Evolutionary conservation across 371 early-diverging fungal genomes (phyloP), one percentile per base, ranked within the genome.

Genomic region (Lichtheimia ramosa): DNA sequence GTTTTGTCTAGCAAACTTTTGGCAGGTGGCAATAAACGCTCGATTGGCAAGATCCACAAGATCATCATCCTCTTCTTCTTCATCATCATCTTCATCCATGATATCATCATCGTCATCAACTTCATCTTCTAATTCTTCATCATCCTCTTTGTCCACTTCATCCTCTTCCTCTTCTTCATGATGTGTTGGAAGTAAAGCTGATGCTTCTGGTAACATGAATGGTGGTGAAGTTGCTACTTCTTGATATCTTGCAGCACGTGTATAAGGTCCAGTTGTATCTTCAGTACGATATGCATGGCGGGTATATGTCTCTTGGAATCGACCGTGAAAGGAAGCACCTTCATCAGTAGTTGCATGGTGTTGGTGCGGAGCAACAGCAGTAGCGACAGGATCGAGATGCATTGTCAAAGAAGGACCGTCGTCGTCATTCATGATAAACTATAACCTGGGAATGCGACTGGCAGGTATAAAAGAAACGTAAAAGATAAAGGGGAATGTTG

Each of bases 1-100:
- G 28, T 69, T 71, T 63, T 80, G 80, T 43, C 69, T 66, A 21
- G 80, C 69, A 49, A 80, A 74, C 56, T 80, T 80, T 48, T 80
- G 70, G 49, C 80, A 80, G 8, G 80, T 80, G 3, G 70, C 72
- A 50, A 72, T 69, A 57, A 80, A 80, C 5, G 75, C 73, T 28
- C 71, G 73, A 49, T 65, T 76, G 21, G 80, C 80, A 13, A 79
- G 42, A 56, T 77, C 68, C 18, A 62, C 51, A 15, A 64, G 42
- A 13, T 57, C 54, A 49, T 54, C 27, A 40, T 61, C 63, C 16
- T 24, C 21, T 27, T 28, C 51, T 16, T 48, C 62, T 23, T 61
- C 56, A 48, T 55, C 55, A 8, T 28, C 3, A 3, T 55, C 55
- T 10, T 28, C 3, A 3, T 34, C 16, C 21, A 48, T 21, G 12